Percentiles rank a stretch among this genome's conserved stretches.
These are phyloP conservation scores for Filobasidium uniguttulatum DNA, from an alignment of 1,284 basidiomycete species.

Conservation along the genomic window DNA sequence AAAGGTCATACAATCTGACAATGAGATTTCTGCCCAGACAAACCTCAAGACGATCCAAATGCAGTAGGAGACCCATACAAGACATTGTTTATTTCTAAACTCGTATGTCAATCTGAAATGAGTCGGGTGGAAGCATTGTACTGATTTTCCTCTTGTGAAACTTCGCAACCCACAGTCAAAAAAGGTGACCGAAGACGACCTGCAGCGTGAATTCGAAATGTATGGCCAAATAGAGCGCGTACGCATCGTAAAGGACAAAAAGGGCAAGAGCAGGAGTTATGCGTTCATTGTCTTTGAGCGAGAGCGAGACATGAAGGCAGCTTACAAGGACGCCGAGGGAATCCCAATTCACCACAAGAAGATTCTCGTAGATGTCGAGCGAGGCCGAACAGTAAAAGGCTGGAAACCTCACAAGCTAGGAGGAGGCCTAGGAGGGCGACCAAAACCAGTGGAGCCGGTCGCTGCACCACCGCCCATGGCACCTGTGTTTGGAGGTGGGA, in stretches of 20 bases:
- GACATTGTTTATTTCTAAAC: conserved; percentile 86
- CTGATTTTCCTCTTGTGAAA: background rate
- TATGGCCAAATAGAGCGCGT: conserved; percentile 90
- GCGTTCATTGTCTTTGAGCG: conserved; percentile 97
- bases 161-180: conserved; percentile 46
- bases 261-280: conserved; percentile 75
- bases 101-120: conserved; percentile 55
- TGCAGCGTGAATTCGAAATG: conserved; percentile 85
- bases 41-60: conserved; percentile 78
- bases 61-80: conserved; percentile 98
- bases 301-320: conserved; percentile 98
- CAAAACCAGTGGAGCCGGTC: conserved; percentile 60
- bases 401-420: conserved; percentile 95
- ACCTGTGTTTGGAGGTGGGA: conserved; percentile 25
- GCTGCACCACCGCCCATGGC: conserved; percentile 24
- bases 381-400: conserved; percentile 90
- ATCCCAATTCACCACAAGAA: conserved; percentile 88
- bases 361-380: conserved; percentile 93
- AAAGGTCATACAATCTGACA: background rate
- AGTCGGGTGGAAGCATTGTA: background rate
- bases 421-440: conserved; percentile 84
- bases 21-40: conserved; percentile 45
- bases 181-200: conserved; percentile 73
- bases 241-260: conserved; percentile 76
- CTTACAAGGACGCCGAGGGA: conserved; percentile 99